These are phyloP conservation scores for Globisporangium sylvaticum DNA, from an alignment of 352 stramenopile species.

Conservation along the genomic window DNA sequence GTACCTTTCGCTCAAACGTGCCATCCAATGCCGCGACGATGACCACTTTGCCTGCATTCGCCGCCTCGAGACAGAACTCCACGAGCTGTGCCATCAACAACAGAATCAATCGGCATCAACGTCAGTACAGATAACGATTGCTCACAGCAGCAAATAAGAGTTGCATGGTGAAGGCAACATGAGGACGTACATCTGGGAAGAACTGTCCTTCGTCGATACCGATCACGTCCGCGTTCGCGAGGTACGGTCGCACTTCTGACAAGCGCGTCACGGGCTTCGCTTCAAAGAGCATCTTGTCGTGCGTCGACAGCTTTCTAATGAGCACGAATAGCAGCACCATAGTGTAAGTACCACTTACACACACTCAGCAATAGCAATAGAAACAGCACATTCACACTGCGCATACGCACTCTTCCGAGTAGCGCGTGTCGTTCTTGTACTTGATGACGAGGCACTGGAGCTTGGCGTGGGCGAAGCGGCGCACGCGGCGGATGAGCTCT, in stretches of 20 bases:
- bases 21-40: conserved; percentile 73
- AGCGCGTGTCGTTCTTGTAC: conserved; percentile 74
- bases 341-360: background rate
- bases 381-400: background rate
- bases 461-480: conserved; percentile 75
- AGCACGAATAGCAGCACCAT: background rate
- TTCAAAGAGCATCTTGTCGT: conserved; percentile 72
- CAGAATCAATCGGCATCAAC: background rate
- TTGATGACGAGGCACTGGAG: conserved; percentile 80
- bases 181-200: conserved; percentile 62
- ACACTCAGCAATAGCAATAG: background rate
- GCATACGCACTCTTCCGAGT: conserved; percentile 52
- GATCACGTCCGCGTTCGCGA: conserved; percentile 78
- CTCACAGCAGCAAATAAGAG: too few relatives aligned
- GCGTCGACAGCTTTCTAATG: conserved; percentile 62
- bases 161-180: too few relatives aligned
- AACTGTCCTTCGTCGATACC: conserved; percentile 87
- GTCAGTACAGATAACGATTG: background rate
- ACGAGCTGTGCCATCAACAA: conserved; percentile 46
- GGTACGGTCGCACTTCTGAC: conserved; percentile 45
- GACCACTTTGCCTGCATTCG: conserved; percentile 71
- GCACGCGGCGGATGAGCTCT: conserved; percentile 80
- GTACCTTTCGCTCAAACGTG: conserved; percentile 74
- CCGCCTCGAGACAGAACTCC: conserved; percentile 70
- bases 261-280: conserved; percentile 57